Conservation (phyloP, 495 filamentous ascomycete species). For the Hypomontagnella monticulosa region DNA sequence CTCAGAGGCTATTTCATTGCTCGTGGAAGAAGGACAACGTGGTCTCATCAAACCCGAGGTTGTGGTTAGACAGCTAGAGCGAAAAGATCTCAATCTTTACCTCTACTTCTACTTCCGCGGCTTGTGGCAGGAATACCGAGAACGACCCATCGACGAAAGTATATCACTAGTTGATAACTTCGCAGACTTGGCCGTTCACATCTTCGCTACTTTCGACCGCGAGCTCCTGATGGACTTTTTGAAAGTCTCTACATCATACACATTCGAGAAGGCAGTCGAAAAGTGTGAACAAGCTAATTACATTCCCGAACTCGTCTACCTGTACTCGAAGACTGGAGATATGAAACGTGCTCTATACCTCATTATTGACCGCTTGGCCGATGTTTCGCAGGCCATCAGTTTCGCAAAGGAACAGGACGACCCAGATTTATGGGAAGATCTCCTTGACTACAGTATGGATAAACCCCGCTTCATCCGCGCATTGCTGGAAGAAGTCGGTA, state of each 20-base stretch:
- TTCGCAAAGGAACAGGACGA: slow-evolving; percentile 95
- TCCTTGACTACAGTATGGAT: slow-evolving; percentile 95
- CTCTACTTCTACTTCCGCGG: slow-evolving; percentile 91
- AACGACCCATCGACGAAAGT: slow-evolving; percentile 63
- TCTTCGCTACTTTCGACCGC: slow-evolving; percentile 87
- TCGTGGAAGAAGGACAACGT: slow-evolving; percentile 89
- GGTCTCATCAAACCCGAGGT: slow-evolving; percentile 82
- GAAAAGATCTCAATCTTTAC: slow-evolving; percentile 68
- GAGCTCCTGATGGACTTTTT: slow-evolving; percentile 84
- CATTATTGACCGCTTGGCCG: slow-evolving; percentile 86
- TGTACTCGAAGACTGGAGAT: slow-evolving; percentile 93
- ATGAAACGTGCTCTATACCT: slow-evolving; percentile 88
- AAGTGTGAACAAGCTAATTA: slow-evolving; percentile 82
- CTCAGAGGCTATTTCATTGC: slow-evolving; percentile 80
- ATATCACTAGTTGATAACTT: slow-evolving; percentile 83
- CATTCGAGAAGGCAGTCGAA: slow-evolving; percentile 79
- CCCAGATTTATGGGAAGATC: slow-evolving; percentile 90
- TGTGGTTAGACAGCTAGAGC: slow-evolving; percentile 78
- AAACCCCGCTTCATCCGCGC: slow-evolving; percentile 94
- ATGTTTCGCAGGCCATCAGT: slow-evolving; percentile 89
- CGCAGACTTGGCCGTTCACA: slow-evolving; percentile 82
- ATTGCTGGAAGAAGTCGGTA: slow-evolving; percentile 91
- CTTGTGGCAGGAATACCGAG: slow-evolving; percentile 73
- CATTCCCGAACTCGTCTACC: slow-evolving; percentile 89
- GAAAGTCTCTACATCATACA: slow-evolving; percentile 82